Base-by-base conservation (phyloP, 768 basidiomycete genomes). In the Suillus tomentosus region DNA sequence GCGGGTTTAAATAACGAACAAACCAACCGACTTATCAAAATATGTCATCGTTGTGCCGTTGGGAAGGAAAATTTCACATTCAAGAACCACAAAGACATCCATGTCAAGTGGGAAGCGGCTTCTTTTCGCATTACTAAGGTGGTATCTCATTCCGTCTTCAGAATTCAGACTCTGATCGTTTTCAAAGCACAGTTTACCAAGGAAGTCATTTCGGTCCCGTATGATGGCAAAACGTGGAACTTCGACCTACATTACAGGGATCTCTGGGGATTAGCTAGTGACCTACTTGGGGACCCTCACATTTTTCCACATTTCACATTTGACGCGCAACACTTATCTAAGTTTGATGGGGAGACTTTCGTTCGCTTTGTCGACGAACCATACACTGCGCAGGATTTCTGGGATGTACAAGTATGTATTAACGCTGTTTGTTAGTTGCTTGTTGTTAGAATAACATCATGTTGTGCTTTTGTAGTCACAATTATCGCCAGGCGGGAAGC, bases 381-480 rank as follows among this genome's bases (percentile, higher is more conserved):
- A 10, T 79, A 77, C 71, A 78, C 77, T 9, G 78, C 72, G 2
- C 56, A 78, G 22, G 24, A 56, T 5, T 79, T 72, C 34, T 81
- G 78, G 79, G 64, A 77, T 15, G 63, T 74, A 19, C 78, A 82
- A 71, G 80, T 79, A 66, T 39, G 68, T 65, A n/a, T n/a, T 47
- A 14, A 47, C 19, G 14, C 27, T 27, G 27, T 27, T 27, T 27
- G 27, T 27, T 27, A 27, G 27, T 27, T 3, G 2, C 27, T 27
- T 27, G 27, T 27, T 27, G 27, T 27, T 27, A 27, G 27, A 27
- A 27, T 27, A 27, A 27, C 27, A 27, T 27, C 27, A 27, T 27
- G 27, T 27, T 27, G 27, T 27, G 27, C 27, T 27, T 47, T 59
- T 47, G 45, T 47, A 47, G 45, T 47, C 45, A 3, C 45, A 47